phyloP scores from a whole-genome alignment of 2,329 filamentous ascomycete genomes.

The Thelonectria olida region DNA sequence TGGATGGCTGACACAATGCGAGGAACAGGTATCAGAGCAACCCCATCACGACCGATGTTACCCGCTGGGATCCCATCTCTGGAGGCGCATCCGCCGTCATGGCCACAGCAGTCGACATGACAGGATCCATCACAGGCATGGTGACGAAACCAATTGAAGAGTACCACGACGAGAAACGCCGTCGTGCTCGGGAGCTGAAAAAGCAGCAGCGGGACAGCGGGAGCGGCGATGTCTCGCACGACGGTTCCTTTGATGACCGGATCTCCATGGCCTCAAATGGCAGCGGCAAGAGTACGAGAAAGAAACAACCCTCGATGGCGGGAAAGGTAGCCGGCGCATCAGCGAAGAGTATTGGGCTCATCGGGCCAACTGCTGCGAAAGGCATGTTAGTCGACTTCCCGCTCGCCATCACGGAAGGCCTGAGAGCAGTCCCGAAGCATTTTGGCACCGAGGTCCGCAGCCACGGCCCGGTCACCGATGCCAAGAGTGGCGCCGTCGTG shows the following conservation, averaged over 20 bases:
- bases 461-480: slow-evolving; percentile 13
- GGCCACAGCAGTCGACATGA: slow-evolving; percentile 8
- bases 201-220: too few species aligned
- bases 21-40: slow-evolving; percentile 16
- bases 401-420: slow-evolving; percentile 28
- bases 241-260: too few species aligned
- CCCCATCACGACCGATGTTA: slow-evolving; percentile 15
- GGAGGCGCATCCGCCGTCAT: slow-evolving; percentile 5
- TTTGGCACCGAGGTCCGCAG: slow-evolving; percentile 19
- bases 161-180: slow-evolving; percentile 13
- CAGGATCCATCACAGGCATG: slow-evolving; percentile 8
- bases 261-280: too few species aligned
- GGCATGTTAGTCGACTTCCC: slow-evolving; percentile 20
- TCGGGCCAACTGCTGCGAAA: slow-evolving; percentile 23
- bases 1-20: too few species aligned
- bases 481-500: slow-evolving; percentile 15
- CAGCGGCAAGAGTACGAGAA: too few species aligned
- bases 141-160: slow-evolving; percentile 20
- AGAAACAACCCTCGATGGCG: too few species aligned
- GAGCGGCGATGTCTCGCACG: too few species aligned
- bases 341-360: slow-evolving; percentile 10
- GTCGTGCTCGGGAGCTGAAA: too few species aligned
- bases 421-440: slow-evolving; percentile 14
- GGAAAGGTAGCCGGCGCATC: too few species aligned
- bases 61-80: slow-evolving; percentile 29